phyloP scores from a whole-genome alignment of 2,329 filamentous ascomycete species.

The Ophiostoma sp. region DNA sequence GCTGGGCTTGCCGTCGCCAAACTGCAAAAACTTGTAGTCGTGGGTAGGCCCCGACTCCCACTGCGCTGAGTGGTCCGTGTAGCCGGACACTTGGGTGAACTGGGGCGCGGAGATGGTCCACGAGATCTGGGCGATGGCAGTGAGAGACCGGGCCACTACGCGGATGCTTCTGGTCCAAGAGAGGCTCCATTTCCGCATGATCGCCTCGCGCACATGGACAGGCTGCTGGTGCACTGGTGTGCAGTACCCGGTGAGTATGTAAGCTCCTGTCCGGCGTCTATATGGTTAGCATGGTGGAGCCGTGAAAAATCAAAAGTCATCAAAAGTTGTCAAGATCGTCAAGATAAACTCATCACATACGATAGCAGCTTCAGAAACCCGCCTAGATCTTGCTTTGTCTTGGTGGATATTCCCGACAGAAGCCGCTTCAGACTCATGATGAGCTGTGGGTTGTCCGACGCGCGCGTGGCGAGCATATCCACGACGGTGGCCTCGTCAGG shows the following conservation, averaged over 20 bases:
- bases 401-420: slow-evolving; percentile 36
- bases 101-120: slow-evolving; percentile 53
- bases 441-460: slow-evolving; percentile 50
- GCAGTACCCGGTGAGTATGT: slow-evolving; percentile 63
- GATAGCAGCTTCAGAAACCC: slow-evolving; percentile 39
- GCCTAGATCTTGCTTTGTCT: slow-evolving; percentile 37
- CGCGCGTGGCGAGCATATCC: slow-evolving; percentile 49
- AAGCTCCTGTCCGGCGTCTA: slow-evolving; percentile 48
- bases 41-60: slow-evolving; percentile 49
- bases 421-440: slow-evolving; percentile 44
- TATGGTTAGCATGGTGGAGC: neutral
- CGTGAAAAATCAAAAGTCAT: neutral
- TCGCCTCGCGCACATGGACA: slow-evolving; percentile 52
- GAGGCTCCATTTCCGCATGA: slow-evolving; percentile 58
- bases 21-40: slow-evolving; percentile 58
- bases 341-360: slow-evolving; percentile 31
- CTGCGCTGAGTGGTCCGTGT: slow-evolving; percentile 48
- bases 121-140: slow-evolving; percentile 48
- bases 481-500: slow-evolving; percentile 41
- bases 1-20: slow-evolving; percentile 34
- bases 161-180: slow-evolving; percentile 54
- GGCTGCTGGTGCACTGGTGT: slow-evolving; percentile 59
- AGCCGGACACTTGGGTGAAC: slow-evolving; percentile 53
- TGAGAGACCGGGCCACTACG: slow-evolving; percentile 51
- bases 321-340: neutral